Evolutionary conservation across 2,329 filamentous ascomycete genomes (phyloP).

Genomic region (Talaromyces sp.): DNA sequence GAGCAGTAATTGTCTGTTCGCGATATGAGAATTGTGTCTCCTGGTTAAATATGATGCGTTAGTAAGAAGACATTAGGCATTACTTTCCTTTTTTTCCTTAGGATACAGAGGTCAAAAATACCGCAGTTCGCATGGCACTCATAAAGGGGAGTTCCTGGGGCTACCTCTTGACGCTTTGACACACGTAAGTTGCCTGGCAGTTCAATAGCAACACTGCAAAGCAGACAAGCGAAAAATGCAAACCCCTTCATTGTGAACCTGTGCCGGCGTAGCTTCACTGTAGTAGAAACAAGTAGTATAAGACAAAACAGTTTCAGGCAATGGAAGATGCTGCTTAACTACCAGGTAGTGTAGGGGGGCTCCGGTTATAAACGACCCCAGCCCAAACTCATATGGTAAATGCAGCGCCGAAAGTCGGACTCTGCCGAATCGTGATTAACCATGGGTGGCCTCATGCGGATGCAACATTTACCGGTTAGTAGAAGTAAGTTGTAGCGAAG

Average conservation of each 20-base stretch:
- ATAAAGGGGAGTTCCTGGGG: slow-evolving; percentile 25
- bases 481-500: neutral
- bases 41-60: slow-evolving; percentile 9
- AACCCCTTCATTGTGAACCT: neutral
- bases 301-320: neutral
- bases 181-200: neutral
- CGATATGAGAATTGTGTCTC: slow-evolving; percentile 21
- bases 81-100: neutral
- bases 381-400: neutral
- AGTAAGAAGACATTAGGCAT: neutral
- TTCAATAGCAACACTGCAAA: neutral
- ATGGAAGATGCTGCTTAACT: neutral
- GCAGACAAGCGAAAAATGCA: neutral
- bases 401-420: neutral
- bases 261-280: neutral
- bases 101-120: slow-evolving; percentile 12
- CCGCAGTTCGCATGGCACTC: slow-evolving; percentile 31
- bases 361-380: neutral
- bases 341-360: neutral
- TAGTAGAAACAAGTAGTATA: neutral
- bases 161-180: neutral
- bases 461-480: neutral
- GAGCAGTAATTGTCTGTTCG: slow-evolving; percentile 21
- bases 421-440: neutral
- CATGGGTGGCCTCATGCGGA: slow-evolving; percentile 1